Percentiles rank a stretch among this genome's conserved stretches.
These are phyloP conservation scores for Lithohypha guttulata DNA, from an alignment of 2,329 filamentous ascomycete species.

Conservation along the genomic window DNA sequence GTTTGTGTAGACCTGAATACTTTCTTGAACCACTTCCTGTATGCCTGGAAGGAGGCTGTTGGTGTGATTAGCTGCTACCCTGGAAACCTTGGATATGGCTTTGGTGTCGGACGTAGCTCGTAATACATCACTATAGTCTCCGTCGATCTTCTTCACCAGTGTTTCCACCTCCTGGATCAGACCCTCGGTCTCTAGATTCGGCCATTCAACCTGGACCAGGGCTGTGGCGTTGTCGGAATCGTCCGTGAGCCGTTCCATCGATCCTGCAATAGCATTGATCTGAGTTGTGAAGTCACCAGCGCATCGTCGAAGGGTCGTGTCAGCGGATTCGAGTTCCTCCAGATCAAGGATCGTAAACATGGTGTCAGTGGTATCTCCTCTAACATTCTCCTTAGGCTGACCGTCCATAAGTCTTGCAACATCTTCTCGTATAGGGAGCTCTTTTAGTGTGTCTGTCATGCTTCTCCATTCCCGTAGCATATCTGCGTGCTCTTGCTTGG, in stretches of 20 bases:
- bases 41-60: conserved; percentile 53
- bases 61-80: conserved; percentile 54
- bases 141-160: conserved; percentile 73
- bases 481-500: conserved; percentile 34
- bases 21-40: conserved; percentile 45
- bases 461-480: conserved; percentile 35
- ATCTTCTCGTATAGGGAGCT: conserved; percentile 34
- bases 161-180: conserved; percentile 60
- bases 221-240: conserved; percentile 13
- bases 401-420: conserved; percentile 29
- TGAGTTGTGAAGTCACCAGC: conserved; percentile 15
- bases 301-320: conserved; percentile 13
- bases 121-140: conserved; percentile 70
- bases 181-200: conserved; percentile 16
- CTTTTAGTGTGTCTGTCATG: conserved; percentile 29
- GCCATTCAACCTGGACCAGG: conserved; percentile 12
- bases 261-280: conserved; percentile 11
- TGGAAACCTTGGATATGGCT: conserved; percentile 49
- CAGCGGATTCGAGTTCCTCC: conserved; percentile 12
- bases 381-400: conserved; percentile 4
- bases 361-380: conserved; percentile 12
- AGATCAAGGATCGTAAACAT: conserved; percentile 17
- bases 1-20: conserved; percentile 47
- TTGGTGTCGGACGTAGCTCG: conserved; percentile 58
- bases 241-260: conserved; percentile 15